phyloP scores from a whole-genome alignment of 192 early-diverging fungal species.

The Backusella parvicylindrica region DNA sequence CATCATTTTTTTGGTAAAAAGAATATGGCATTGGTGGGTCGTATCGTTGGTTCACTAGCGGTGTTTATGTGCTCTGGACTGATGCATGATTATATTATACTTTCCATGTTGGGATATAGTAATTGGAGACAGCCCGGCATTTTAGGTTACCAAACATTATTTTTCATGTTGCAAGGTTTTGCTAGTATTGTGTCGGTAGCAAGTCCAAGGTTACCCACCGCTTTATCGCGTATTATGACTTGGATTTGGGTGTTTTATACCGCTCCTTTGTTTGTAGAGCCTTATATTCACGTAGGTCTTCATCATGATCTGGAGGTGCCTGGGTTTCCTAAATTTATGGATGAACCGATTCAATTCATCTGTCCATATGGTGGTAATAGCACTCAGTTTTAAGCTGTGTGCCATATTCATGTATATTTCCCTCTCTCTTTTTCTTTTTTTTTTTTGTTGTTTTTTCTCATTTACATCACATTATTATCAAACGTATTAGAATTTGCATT shows the following conservation, averaged over 20 bases:
- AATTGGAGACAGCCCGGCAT: constrained; percentile 5
- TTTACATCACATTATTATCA: neutral
- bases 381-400: neutral
- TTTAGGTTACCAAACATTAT: constrained; percentile 17
- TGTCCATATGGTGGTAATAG: constrained; percentile 19
- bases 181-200: neutral
- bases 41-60: neutral
- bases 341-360: neutral
- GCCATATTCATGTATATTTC: neutral
- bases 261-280: constrained; percentile 24
- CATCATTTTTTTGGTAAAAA: constrained; percentile 4
- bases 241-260: constrained; percentile 17
- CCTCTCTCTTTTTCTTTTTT: neutral
- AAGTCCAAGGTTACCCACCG: neutral
- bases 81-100: constrained; percentile 29
- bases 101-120: constrained; percentile 16
- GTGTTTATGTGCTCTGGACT: constrained; percentile 22
- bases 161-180: constrained; percentile 27
- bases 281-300: constrained; percentile 12
- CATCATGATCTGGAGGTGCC: constrained; percentile 5
- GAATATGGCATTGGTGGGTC: neutral
- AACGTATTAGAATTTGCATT: no score
- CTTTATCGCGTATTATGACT: constrained; percentile 3
- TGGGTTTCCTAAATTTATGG: constrained; percentile 9
- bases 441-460: neutral